Percentiles rank a stretch among this genome's conserved stretches.
phyloP scores from a whole-genome alignment of 1,139 yeast species.

The Nadsonia starkeyi-henricii region DNA sequence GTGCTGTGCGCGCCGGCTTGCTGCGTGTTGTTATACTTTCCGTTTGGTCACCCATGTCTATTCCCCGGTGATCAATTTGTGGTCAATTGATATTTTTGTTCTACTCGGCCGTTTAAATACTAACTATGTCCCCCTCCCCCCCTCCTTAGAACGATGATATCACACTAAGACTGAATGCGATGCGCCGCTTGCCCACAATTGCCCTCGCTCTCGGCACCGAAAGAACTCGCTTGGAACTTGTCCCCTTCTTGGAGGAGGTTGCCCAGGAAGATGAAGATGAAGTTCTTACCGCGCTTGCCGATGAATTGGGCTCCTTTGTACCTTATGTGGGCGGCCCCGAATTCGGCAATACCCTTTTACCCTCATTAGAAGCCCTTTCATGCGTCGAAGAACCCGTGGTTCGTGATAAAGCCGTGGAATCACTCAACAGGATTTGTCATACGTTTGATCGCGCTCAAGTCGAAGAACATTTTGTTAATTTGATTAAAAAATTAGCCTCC shows the following conservation, averaged over 20 bases:
- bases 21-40: too few relatives aligned
- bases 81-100: background rate
- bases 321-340: conserved; percentile 81
- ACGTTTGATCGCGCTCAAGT: conserved; percentile 58
- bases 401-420: conserved; percentile 83
- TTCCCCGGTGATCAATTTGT: too few relatives aligned
- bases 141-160: conserved; percentile 62
- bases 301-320: conserved; percentile 74
- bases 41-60: too few relatives aligned
- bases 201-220: conserved; percentile 93
- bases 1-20: background rate
- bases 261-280: conserved; percentile 99
- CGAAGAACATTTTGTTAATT: conserved; percentile 52
- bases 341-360: conserved; percentile 61
- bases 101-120: background rate
- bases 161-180: conserved; percentile 83
- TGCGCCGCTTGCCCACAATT: conserved; percentile 87
- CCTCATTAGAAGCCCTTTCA: conserved; percentile 78
- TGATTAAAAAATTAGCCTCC: conserved; percentile 63
- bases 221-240: conserved; percentile 74
- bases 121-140: too few relatives aligned
- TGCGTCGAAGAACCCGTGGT: conserved; percentile 97
- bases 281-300: conserved; percentile 86
- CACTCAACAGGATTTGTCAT: conserved; percentile 57
- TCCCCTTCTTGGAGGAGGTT: conserved; percentile 79